Evolutionary conservation across 352 stramenopile genomes (phyloP), one percentile per base, ranked within the genome.

Genomic region (Lagenidium sp.): DNA sequence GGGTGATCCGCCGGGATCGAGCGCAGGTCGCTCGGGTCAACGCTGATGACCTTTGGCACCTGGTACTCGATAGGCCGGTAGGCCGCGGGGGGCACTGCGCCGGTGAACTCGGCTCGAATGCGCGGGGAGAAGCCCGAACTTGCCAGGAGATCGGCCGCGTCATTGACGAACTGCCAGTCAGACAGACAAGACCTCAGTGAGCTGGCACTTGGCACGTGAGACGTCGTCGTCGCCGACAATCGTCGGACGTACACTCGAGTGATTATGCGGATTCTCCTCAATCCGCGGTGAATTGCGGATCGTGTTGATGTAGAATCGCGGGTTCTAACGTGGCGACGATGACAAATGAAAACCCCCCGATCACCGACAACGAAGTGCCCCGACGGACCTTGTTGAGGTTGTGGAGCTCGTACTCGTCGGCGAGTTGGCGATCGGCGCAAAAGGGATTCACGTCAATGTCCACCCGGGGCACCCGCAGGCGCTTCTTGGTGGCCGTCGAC

Each of bases 141-240:
- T n/a, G 69, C 71, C 43, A 73, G 50, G 31, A 71, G 41, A 38
- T 87, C 76, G 0, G 69, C 54, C 6, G 63, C 56, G 24, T 83
- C 65, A 53, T 81, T 85, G 47, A 84, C 76, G 36, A 84, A 85
- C 73, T 87, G 44, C n/a, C n/a, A n/a, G n/a, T n/a, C n/a, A n/a
- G n/a, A n/a, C n/a, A n/a, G n/a, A n/a, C n/a, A n/a, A n/a, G n/a
- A n/a, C n/a, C n/a, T n/a, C n/a, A n/a, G n/a, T n/a, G n/a, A n/a
- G n/a, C n/a, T n/a, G n/a, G n/a, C n/a, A n/a, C n/a, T n/a, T n/a
- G n/a, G n/a, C n/a, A n/a, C n/a, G n/a, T n/a, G n/a, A n/a, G n/a
- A n/a, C n/a, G n/a, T n/a, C n/a, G n/a, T n/a, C n/a, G n/a, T n/a
- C n/a, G n/a, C n/a, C n/a, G n/a, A n/a, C n/a, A n/a, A n/a, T n/a